Evolutionary conservation across 192 early-diverging fungal genomes (phyloP), one percentile per base, ranked within the genome.

Genomic region (Allomyces arbusculus): DNA sequence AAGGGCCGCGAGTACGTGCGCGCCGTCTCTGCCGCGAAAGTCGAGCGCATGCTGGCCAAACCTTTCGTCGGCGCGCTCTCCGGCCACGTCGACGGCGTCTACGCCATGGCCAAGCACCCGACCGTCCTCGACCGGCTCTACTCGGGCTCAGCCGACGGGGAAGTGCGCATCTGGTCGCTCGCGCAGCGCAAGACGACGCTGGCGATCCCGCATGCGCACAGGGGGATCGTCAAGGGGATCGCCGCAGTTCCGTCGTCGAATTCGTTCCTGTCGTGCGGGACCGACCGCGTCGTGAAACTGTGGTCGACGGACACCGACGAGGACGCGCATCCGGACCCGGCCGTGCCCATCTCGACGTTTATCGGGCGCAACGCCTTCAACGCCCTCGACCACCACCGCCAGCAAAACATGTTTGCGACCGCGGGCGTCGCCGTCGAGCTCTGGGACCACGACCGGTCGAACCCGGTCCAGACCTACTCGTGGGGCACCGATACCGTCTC

Each of bases 401-500:
- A 63, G 12, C 78, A 90, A 61, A 76, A 80, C 23, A 67, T 85
- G 26, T 99, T 99, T 80, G 92, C 90, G 10, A 99, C 96, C 6
- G 83, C 90, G 40, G 85, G 89, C 62, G 83, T 84, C 10, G 77
- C 83, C 22, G 82, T 99, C 20, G 89, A 95, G 63, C 79, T 99
- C 58, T 99, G 96, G 96, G 91, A 99, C 65, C 88, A 95, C 66
- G 73, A 83, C 61, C 72, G 88, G 24, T 86, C 91, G 12, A 85
- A 90, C 66, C 96, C 96, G 3, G 77, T 92, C 26, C 80, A 86
- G 66, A 81, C 81, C 28, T 79, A 96, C 67, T 80, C 80, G 24
- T 99, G 94, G 94, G 94, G 91, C 19, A 88, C 87, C 16, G 96
- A 99, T 77, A 93, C 94, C 14, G 87, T 91, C 73, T 88, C 89